A percentile compares a stretch with the other conserved stretches of the same genome.
Evolutionary conservation across 805 yeast species (phyloP).

Genomic region (Cyberlindnera suaveolens): DNA sequence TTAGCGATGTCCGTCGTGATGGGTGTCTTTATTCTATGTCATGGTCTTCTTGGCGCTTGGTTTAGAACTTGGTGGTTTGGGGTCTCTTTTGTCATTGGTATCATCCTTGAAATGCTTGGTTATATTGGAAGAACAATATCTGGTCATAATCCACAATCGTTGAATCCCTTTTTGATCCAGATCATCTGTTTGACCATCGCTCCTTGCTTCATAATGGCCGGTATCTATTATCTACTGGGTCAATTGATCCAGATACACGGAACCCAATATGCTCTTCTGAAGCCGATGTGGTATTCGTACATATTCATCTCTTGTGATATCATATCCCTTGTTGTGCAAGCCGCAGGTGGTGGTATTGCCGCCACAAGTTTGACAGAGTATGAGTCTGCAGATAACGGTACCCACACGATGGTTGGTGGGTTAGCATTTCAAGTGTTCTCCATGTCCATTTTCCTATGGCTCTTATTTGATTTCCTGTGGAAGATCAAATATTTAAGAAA

Average conservation of each 20-base stretch:
- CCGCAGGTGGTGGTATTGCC: conserved; percentile 71
- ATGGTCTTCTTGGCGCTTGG: conserved; percentile 36
- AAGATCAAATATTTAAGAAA: conserved; percentile 28
- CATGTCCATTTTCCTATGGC: conserved; percentile 51
- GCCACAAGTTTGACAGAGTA: conserved; percentile 18
- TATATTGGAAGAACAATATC: conserved; percentile 55
- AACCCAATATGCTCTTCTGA: conserved; percentile 39
- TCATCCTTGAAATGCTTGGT: conserved; percentile 59
- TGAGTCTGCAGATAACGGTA: conserved; percentile 38
- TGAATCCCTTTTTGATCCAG: conserved; percentile 51
- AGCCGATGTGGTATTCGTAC: conserved; percentile 56
- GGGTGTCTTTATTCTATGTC: conserved; percentile 38
- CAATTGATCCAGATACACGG: conserved; percentile 62
- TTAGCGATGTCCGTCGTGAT: conserved; percentile 48
- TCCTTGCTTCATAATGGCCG: conserved; percentile 83
- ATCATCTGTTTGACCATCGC: conserved; percentile 66
- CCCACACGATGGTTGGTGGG: conserved; percentile 71
- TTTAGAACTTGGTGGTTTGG: conserved; percentile 64
- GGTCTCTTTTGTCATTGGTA: conserved; percentile 47
- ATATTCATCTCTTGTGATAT: conserved; percentile 65
- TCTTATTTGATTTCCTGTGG: conserved; percentile 43
- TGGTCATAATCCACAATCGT: conserved; percentile 28
- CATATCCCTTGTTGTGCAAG: conserved; percentile 60
- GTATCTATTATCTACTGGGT: conserved; percentile 66
- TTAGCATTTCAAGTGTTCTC: conserved; percentile 69